Percentiles rank a stretch among this genome's conserved stretches.
Conservation (phyloP, 495 filamentous ascomycete species). For the Trichoderma reesei region DNA sequence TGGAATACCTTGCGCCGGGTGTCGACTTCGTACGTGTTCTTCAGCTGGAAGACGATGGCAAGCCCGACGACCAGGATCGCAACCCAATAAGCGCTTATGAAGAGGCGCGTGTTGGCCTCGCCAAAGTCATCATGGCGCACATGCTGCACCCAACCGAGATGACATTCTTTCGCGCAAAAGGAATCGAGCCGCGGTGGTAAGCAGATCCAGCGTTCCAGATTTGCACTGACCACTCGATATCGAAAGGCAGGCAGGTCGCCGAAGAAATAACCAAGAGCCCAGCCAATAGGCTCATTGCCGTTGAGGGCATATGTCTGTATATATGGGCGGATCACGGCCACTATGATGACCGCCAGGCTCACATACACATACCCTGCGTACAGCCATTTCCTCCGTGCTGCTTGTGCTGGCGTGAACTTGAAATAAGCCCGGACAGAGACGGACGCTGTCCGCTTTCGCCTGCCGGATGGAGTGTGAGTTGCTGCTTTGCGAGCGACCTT, state of each 20-base stretch:
- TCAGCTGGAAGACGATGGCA: constrained; percentile 60
- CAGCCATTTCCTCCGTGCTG: constrained; percentile 64
- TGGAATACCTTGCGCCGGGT: constrained; percentile 98
- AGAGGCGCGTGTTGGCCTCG: constrained; percentile 69
- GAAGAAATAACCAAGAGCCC: constrained; percentile 83
- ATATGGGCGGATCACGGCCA: constrained; percentile 62
- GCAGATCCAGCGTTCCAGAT: constrained; percentile 65
- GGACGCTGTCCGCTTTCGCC: constrained; percentile 58
- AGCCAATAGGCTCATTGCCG: constrained; percentile 74
- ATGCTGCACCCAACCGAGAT: constrained; percentile 49
- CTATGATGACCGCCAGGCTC: constrained; percentile 50
- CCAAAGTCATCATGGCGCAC: constrained; percentile 51
- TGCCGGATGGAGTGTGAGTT: constrained; percentile 46
- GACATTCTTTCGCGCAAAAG: constrained; percentile 26
- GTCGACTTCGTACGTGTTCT: constrained; percentile 70
- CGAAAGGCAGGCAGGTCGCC: constrained; percentile 64
- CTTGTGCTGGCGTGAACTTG: constrained; percentile 70
- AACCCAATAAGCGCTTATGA: constrained; percentile 64
- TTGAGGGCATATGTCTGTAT: constrained; percentile 55
- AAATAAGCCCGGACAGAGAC: constrained; percentile 61
- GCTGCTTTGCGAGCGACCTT: constrained; percentile 13
- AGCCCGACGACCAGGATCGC: constrained; percentile 60
- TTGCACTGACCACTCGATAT: constrained; percentile 52
- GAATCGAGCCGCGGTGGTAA: constrained; percentile 46
- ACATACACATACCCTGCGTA: constrained; percentile 74